Percentiles rank a stretch among this genome's conserved stretches.
These are phyloP conservation scores for Mortierella sp. DNA, from an alignment of 371 early-diverging fungal species.

Conservation along the genomic window DNA sequence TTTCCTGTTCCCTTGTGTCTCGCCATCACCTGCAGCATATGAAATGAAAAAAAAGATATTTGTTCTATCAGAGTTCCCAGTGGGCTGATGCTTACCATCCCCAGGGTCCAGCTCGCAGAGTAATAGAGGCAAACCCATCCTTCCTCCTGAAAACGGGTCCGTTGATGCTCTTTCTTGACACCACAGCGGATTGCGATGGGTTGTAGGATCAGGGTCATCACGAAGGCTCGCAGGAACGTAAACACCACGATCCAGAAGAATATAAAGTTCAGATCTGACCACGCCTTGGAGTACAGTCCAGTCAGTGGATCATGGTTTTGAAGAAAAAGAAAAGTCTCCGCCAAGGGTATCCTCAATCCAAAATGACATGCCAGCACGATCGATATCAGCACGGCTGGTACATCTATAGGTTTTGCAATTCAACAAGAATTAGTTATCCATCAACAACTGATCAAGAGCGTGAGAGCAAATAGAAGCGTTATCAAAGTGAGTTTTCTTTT, in stretches of 20 bases:
- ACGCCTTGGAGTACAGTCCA: constrained; percentile 64
- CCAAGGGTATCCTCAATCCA: constrained; percentile 55
- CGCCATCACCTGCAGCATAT: no score
- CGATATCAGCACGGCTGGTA: constrained; percentile 27
- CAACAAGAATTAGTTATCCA: no score
- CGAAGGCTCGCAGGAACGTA: constrained; percentile 67
- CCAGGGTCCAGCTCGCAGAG: constrained; percentile 56
- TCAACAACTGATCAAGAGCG: no score
- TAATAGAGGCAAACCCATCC: constrained; percentile 76
- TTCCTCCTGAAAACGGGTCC: constrained; percentile 77
- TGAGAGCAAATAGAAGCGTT: no score
- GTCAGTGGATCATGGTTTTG: constrained; percentile 54
- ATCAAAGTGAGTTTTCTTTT: no score
- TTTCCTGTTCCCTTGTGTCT: no score
- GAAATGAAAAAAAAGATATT: not conserved
- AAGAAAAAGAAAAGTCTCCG: constrained; percentile 63
- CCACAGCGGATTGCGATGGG: constrained; percentile 61
- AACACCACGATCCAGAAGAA: constrained; percentile 71
- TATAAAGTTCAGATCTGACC: constrained; percentile 66
- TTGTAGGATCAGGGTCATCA: constrained; percentile 65
- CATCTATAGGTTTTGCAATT: constrained; percentile 30
- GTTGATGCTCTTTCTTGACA: constrained; percentile 59
- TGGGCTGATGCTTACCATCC: constrained; percentile 58
- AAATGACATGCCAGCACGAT: constrained; percentile 44
- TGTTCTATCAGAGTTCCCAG: no score